Percentiles rank a stretch among this genome's conserved stretches.
These are phyloP conservation scores for Bonia amplexicaulis DNA, from an alignment of 176 grass and related monocot species.

Conservation along the genomic window DNA sequence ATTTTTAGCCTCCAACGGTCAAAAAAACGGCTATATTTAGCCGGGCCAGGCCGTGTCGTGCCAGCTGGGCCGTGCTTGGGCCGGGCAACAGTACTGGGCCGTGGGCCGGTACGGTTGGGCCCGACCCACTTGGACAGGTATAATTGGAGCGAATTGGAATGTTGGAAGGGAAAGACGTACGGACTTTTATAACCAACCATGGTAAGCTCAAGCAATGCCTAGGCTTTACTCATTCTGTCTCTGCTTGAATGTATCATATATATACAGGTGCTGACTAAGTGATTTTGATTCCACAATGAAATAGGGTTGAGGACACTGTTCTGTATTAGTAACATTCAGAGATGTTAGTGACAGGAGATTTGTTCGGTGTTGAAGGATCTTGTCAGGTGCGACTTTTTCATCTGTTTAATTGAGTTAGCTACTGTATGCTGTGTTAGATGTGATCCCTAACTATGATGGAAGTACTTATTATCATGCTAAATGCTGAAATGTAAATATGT, in stretches of 20 bases:
- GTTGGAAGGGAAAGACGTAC: conserved; percentile 71
- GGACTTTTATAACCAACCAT: conserved; percentile 85
- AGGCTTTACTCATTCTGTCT: not conserved
- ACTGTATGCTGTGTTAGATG: conserved; percentile 28
- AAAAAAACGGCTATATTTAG: too few relatives aligned
- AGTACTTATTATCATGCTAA: not conserved
- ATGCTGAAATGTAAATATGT: conserved; percentile 7
- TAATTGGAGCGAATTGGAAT: conserved; percentile 75
- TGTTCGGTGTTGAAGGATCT: conserved; percentile 26
- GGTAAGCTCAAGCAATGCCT: conserved; percentile 39
- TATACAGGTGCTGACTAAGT: conserved; percentile 26
- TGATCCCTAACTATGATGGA: conserved; percentile 18
- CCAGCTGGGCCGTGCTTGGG: too few relatives aligned
- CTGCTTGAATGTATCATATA: not conserved
- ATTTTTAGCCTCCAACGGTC: too few relatives aligned
- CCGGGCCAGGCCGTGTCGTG: too few relatives aligned
- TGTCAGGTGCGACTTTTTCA: not conserved
- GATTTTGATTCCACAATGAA: not conserved
- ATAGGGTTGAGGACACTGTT: conserved; percentile 86
- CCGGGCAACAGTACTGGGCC: too few relatives aligned
- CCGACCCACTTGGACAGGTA: too few relatives aligned
- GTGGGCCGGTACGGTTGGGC: too few relatives aligned
- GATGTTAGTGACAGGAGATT: conserved; percentile 16
- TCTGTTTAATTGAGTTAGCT: conserved; percentile 8
- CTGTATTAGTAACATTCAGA: conserved; percentile 33